Base-by-base conservation (phyloP, 208 protist genomes). In the Willaertia magna region DNA sequence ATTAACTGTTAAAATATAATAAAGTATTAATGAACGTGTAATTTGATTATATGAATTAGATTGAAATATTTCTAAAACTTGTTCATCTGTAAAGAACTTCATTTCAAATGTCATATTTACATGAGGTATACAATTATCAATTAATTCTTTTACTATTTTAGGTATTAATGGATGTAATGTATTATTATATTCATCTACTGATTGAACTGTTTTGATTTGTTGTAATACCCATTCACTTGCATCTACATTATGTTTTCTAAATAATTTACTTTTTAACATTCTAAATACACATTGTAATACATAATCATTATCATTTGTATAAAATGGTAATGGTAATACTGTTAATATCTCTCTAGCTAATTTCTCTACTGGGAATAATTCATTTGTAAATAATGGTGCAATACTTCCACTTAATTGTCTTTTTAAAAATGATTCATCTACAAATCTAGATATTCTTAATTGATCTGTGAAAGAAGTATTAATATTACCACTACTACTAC, bases 201-300 rank as follows among this genome's bases (percentile, higher is more conserved):
- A 39, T 9, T 67, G n/a, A 18, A 67, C 1, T 2, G 12, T 34
- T 34, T n/a, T 6, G 22, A 81, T 7, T 81, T 81, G 76, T 51
- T 81, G 43, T 30, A 51, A 81, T 0, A 81, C 44, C 76, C 76
- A 81, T n/a, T 81, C 43, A 34, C 22, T n/a, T 18, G 76, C 76
- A 51, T 81, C 76, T 20, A 81, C 76, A 81, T 7, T 22, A 51
- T 81, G 76, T 26, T 46, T 81, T 81, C 76, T 81, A 39, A 81
- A 81, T 1, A 81, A 30, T 51, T 30, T 47, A 39, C 76, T 81
- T 30, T 81, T 47, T 34, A 81, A 42, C 76, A 81, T 81, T 51
- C 76, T 14, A 51, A 42, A 51, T 39, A 81, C 44, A 81, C 76
- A 81, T 34, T 51, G 40, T 6, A 81, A 11, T 20, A 51, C 76